Conservation (phyloP, 345 rosid genomes). For the Cardamine occulta region DNA sequence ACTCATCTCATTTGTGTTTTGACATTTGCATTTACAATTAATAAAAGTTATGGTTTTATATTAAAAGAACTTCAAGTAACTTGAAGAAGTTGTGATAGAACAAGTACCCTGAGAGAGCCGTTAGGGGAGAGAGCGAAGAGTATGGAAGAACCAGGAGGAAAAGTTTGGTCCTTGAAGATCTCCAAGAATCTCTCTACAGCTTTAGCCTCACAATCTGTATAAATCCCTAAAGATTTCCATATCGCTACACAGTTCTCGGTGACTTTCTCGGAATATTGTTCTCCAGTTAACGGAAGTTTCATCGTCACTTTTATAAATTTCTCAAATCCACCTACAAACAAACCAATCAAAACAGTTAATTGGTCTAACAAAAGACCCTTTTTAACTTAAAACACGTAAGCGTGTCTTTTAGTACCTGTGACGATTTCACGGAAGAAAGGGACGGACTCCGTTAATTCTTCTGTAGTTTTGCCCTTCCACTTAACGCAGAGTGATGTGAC, state of each 20-base stretch:
- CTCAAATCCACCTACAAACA: conserved; percentile 58
- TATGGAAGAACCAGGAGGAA: conserved; percentile 76
- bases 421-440: conserved; percentile 81
- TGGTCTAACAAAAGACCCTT: not conserved
- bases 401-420: conserved; percentile 55
- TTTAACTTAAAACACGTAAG: not conserved
- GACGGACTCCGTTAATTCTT: conserved; percentile 62
- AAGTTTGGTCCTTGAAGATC: conserved; percentile 62
- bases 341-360: not conserved
- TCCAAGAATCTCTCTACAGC: conserved; percentile 63
- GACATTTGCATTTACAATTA: not conserved
- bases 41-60: not conserved
- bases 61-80: not conserved
- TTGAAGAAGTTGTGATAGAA: not conserved
- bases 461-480: conserved; percentile 68
- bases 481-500: conserved; percentile 58
- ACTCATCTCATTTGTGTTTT: too few relatives aligned
- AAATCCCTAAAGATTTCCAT: conserved; percentile 76
- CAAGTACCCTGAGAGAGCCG: conserved; percentile 62
- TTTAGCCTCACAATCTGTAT: conserved; percentile 72
- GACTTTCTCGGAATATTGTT: conserved; percentile 74
- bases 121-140: conserved; percentile 60
- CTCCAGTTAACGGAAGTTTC: conserved; percentile 70
- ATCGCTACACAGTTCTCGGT: conserved; percentile 68
- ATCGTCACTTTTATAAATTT: conserved; percentile 64